Evolutionary conservation across 257 asterid genomes (phyloP).

Genomic region (Linaria vulgaris): DNA sequence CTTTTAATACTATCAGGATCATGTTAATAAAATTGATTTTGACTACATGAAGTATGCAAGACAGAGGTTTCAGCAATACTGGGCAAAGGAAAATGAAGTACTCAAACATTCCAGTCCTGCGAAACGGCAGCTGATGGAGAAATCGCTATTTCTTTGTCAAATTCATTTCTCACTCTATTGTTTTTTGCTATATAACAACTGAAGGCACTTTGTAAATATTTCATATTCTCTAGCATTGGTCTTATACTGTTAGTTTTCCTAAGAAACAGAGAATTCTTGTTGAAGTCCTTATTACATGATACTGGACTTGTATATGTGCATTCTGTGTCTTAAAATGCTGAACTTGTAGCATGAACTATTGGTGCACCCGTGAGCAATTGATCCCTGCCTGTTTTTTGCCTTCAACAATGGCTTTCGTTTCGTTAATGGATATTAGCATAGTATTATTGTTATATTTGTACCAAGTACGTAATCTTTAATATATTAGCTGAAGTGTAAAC

Average conservation of each 20-base stretch:
- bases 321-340: background rate
- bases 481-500: too few relatives aligned
- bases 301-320: background rate
- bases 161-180: background rate
- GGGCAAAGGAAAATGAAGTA: conserved; percentile 46
- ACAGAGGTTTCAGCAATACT: conserved; percentile 54
- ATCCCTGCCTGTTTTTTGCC: too few relatives aligned
- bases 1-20: conserved; percentile 38
- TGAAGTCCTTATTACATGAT: background rate
- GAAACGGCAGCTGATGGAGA: conserved; percentile 21
- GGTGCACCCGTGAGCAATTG: too few relatives aligned
- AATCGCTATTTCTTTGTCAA: background rate
- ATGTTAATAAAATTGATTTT: conserved; percentile 59
- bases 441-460: too few relatives aligned
- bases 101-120: conserved; percentile 21
- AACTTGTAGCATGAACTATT: too few relatives aligned
- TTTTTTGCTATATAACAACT: background rate
- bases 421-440: too few relatives aligned
- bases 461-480: too few relatives aligned
- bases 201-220: background rate
- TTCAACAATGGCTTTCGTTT: too few relatives aligned
- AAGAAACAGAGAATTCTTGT: background rate
- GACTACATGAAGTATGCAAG: conserved; percentile 61
- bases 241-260: background rate
- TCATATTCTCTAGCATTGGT: background rate